Evolutionary conservation across 2,329 filamentous ascomycete genomes (phyloP).

Genomic region (Trichoderma koningiopsis): DNA sequence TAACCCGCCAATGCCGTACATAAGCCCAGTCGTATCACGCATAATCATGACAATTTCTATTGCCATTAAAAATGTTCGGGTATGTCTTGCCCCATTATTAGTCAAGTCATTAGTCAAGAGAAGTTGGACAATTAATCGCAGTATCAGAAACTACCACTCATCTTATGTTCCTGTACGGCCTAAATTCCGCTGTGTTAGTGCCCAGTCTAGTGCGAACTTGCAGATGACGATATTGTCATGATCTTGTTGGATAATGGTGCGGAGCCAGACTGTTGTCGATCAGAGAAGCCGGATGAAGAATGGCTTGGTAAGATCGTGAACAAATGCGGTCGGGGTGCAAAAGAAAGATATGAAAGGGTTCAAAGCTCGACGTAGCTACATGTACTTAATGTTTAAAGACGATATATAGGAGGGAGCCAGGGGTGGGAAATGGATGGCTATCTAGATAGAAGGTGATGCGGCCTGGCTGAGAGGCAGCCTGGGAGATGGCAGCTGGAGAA

Average conservation of each 20-base stretch:
- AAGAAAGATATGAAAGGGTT: neutral
- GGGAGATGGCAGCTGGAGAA: constrained; percentile 51
- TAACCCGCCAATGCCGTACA: no score
- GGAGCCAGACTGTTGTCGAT: constrained; percentile 18
- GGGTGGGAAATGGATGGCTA: neutral
- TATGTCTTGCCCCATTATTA: no score
- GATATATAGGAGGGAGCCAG: neutral
- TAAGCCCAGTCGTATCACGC: no score
- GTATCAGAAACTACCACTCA: no score
- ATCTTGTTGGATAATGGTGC: constrained; percentile 20
- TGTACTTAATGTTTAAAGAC: neutral
- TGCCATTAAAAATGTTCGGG: no score
- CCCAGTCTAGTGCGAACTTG: no score
- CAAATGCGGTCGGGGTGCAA: neutral
- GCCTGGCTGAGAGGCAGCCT: constrained; percentile 66
- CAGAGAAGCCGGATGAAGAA: neutral
- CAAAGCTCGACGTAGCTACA: neutral
- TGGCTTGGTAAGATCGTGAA: neutral
- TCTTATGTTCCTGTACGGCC: no score
- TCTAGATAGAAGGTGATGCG: constrained; percentile 69
- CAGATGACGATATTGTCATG: constrained; percentile 22
- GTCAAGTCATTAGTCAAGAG: no score
- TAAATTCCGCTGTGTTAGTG: no score
- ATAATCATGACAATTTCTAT: no score
- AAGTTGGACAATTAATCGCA: no score